Conservation (phyloP, 176 grass and related monocot species). For the Triticum aestivum region IWGSC_CS_RefSeq_v2.1 NC_057805.1:479847265-479847764, state of each 20-base stretch:
- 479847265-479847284: conserved; percentile 36
- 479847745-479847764: conserved; percentile 21
- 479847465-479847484: not conserved
- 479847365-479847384: conserved; percentile 95
- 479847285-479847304: conserved; percentile 33
- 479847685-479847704: conserved; percentile 5
- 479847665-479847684: conserved; percentile 6
- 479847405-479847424: conserved; percentile 92
- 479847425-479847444: conserved; percentile 96
- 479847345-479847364: conserved; percentile 97
- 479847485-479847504: conserved; percentile 2
- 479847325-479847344: conserved; percentile 99
- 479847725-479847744: conserved; percentile 10
- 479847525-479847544: conserved; percentile 95
- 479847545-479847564: conserved; percentile 86
- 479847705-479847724: not conserved
- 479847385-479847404: conserved; percentile 84
- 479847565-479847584: conserved; percentile 82
- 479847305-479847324: conserved; percentile 86
- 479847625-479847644: conserved; percentile 13
- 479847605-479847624: conserved; percentile 73
- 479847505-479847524: conserved; percentile 52
- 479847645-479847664: conserved; percentile 21
- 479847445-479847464: conserved; percentile 24
- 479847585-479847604: conserved; percentile 93